Percentiles rank a stretch among this genome's conserved stretches.
Evolutionary conservation across 2,329 filamentous ascomycete species (phyloP).

Genomic region (Byssothecium circinans): DNA sequence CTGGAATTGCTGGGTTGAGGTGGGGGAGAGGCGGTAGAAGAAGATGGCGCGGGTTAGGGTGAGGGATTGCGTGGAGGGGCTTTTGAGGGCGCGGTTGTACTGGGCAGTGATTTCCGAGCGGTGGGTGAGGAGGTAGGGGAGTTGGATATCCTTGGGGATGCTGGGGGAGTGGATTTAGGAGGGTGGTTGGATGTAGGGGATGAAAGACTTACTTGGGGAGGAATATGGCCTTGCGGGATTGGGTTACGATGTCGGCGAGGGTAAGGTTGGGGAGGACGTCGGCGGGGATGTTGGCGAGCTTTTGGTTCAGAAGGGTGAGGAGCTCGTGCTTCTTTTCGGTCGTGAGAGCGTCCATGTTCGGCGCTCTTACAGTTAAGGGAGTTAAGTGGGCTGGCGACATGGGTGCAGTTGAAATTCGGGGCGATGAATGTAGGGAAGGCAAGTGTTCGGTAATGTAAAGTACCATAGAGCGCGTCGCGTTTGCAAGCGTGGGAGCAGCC

Average conservation of each 20-base stretch:
- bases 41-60: slow-evolving; percentile 23
- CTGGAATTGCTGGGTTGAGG: slow-evolving; percentile 20
- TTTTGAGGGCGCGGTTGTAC: slow-evolving; percentile 13
- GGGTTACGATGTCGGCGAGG: slow-evolving; percentile 13
- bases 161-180: not conserved
- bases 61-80: slow-evolving; percentile 8
- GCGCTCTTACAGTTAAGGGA: not conserved
- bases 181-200: not conserved
- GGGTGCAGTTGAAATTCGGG: too few relatives aligned
- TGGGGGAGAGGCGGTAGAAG: slow-evolving; percentile 22
- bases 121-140: slow-evolving; percentile 24
- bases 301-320: not conserved
- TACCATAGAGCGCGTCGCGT: too few relatives aligned
- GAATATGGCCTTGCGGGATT: slow-evolving; percentile 4
- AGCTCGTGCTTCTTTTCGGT: not conserved
- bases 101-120: slow-evolving; percentile 10
- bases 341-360: not conserved
- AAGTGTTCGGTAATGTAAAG: too few relatives aligned
- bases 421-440: too few relatives aligned
- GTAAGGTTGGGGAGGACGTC: slow-evolving; percentile 12
- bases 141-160: slow-evolving; percentile 24
- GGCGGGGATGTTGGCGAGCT: not conserved
- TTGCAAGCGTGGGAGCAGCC: too few relatives aligned
- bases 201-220: slow-evolving; percentile 9
- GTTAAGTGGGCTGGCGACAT: too few relatives aligned